Base-by-base conservation (phyloP, 768 basidiomycete genomes). In the Lactarius hatsudake region DNA sequence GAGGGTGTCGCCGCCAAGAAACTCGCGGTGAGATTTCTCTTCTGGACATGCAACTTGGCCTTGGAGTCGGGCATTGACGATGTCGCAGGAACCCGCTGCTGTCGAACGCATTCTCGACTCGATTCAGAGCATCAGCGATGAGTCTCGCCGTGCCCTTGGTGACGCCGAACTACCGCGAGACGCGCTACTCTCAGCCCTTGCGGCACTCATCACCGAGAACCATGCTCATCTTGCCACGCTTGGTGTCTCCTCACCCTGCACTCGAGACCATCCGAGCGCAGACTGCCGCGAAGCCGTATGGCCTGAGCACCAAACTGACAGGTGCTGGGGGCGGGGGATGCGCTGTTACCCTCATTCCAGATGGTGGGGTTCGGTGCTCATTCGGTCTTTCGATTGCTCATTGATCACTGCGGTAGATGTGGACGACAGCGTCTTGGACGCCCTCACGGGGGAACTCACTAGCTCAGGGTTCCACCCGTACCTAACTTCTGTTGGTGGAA, bases 251-350 rank as follows among this genome's bases (percentile, higher is more conserved):
- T n/a, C 97, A 99, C 76, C 87, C 93, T 13, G 79, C 88, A 2
- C 78, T 99, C 65, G 97, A 99, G 77, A 78, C 81, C 26, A 94
- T 98, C 71, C 85, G 87, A 63, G 77, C 81, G n/a, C 87, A 83
- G 71, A 93, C 94, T 0, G 77, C 79, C 12, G 81, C 82, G 12
- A 74, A 79, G 68, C 89, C 88, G 9, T 91, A 89, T 78, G 78
- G 79, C 12, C 80, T 98, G 58, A 87, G 87, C 72, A 95, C 94
- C n/a, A 97, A 98, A 80, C 79, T 99, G 64, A 99, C 97, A 8
- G 97, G 97, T 51, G 96, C 97, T 9, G 97, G 97, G 36, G 97
- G 97, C 48, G 97, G 97, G 30, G 97, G 97, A n/a, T 98, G 97
- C 74, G 89, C 95, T 5, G 94, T 98, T 36, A 96, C 96, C 15